Base-by-base conservation (phyloP, 257 asterid genomes). In the Plectranthus barbatus region DNA sequence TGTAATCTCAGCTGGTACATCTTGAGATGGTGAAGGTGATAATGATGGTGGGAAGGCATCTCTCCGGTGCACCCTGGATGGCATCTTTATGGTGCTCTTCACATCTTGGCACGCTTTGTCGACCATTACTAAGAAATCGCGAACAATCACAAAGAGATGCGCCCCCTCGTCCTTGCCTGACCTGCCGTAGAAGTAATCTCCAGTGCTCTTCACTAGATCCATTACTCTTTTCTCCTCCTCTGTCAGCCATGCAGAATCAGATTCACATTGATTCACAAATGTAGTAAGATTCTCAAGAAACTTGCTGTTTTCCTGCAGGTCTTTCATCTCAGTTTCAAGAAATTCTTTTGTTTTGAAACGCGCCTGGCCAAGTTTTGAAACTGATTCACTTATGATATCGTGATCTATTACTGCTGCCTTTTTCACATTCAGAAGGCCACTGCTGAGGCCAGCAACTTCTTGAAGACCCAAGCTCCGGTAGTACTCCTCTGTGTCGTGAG, bases 171-270 rank as follows among this genome's bases (percentile, higher is more conserved):
- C 94, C 69, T 68, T 79, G 40, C 85, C 88, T 2, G 91, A 73
- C 64, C 77, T 80, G 20, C 96, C 98, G 10, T 91, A 87, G 74
- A 91, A 91, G 72, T 91, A 91, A 64, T 91, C 98, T 47, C 94
- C 96, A 0, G 94, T 88, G 75, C 82, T 81, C 83, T 74, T 85
- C 53, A 86, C 94, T 71, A 86, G 50, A 58, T 55, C 82, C 94
- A 78, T 82, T 53, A 91, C 79, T 74, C 83, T 75, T 41, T 81
- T 81, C 68, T 87, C 94, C 64, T 88, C 95, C 55, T 78, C 87
- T 12, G 60, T 44, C 29, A 88, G 57, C 78, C 71, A 79, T 20
- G 56, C 17, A 17, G 79, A 56, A 7, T 91, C 88, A 4, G 67
- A 60, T 75, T 86, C 96, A 0, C 86, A 82, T n/a, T 79, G 85